Conservation (phyloP, 1,139 yeast genomes). For the Meyerozyma elateridarum region DNA sequence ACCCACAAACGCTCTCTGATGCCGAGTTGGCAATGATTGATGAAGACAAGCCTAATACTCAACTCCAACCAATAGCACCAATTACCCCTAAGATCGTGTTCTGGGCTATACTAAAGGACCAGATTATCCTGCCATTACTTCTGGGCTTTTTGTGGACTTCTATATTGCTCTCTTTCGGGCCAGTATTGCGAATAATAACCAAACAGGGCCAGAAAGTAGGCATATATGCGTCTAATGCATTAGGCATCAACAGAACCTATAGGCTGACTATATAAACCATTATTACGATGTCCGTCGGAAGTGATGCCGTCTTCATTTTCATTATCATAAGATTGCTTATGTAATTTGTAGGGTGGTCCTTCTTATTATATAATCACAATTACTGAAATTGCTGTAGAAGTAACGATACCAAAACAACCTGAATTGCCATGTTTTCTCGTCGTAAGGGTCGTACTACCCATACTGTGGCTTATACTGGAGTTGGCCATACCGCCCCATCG, state of each 20-base stretch:
- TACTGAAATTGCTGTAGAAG: too few relatives aligned
- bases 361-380: too few relatives aligned
- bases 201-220: slow-evolving; percentile 32
- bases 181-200: slow-evolving; percentile 24
- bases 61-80: too few relatives aligned
- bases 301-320: slow-evolving; percentile 6
- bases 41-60: too few relatives aligned
- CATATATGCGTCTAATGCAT: slow-evolving; percentile 19
- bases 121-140: slow-evolving; percentile 61
- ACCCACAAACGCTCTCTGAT: too few relatives aligned
- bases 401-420: slow-evolving; percentile 1
- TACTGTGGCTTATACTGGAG: slow-evolving; percentile 43
- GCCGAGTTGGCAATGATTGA: too few relatives aligned
- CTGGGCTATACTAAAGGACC: slow-evolving; percentile 59
- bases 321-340: slow-evolving; percentile 2
- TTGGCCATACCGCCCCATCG: slow-evolving; percentile 32
- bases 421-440: slow-evolving; percentile 28
- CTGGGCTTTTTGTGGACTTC: slow-evolving; percentile 44
- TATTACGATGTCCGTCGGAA: too few relatives aligned
- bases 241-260: slow-evolving; percentile 19
- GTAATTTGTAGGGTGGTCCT: too few relatives aligned
- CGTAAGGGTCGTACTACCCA: slow-evolving; percentile 29
- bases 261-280: neutral
- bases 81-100: slow-evolving; percentile 46
- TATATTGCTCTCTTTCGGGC: slow-evolving; percentile 27